Evolutionary conservation across 331 rosid genomes (phyloP).

Genomic region (Rosa hybrid): DNA sequence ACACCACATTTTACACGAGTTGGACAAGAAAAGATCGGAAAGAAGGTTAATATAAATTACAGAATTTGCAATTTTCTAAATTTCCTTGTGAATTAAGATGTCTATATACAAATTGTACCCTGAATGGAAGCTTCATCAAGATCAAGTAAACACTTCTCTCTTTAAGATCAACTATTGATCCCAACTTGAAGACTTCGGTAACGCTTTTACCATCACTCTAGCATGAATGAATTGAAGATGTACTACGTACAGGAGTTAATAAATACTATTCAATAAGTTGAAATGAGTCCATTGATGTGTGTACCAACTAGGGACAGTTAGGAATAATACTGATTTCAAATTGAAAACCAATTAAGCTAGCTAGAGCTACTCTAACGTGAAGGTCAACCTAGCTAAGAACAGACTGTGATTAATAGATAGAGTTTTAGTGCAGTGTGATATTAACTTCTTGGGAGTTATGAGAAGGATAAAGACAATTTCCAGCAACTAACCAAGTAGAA

Average conservation of each 20-base stretch:
- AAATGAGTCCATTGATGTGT: not conserved
- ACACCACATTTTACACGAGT: not conserved
- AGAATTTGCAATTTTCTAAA: not conserved
- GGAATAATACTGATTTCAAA: not conserved
- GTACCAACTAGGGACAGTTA: not conserved
- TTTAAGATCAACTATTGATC: not conserved
- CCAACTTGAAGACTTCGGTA: not conserved
- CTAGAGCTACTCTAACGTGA: not conserved
- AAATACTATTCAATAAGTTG: not conserved
- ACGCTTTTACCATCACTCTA: not conserved
- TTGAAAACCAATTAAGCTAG: not conserved
- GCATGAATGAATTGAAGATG: not conserved
- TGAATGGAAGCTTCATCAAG: not conserved
- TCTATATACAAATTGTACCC: not conserved
- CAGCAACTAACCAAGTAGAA: not conserved
- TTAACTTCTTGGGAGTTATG: conserved; percentile 8
- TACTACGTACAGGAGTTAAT: not conserved
- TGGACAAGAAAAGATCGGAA: not conserved
- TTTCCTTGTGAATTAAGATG: not conserved
- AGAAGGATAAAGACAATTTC: conserved; percentile 12
- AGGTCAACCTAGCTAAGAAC: not conserved
- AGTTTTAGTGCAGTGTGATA: not conserved
- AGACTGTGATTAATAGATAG: not conserved
- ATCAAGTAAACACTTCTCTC: not conserved
- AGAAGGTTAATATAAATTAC: not conserved